Conservation (phyloP, 495 filamentous ascomycete genomes). For the Echria macrotheca region DNA sequence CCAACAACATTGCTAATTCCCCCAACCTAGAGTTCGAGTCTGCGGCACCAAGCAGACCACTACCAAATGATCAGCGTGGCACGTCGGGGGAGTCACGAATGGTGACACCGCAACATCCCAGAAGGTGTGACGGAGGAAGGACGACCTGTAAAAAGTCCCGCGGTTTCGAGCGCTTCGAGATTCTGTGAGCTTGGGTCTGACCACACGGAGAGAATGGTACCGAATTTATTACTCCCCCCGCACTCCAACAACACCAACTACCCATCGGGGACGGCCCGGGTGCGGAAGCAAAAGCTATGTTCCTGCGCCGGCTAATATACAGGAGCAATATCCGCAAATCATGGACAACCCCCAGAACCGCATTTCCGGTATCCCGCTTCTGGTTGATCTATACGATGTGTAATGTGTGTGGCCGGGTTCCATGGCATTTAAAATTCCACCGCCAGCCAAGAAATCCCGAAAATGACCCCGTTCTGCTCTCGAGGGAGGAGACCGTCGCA, state of each 20-base stretch:
- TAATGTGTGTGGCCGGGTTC: slow-evolving; percentile 1
- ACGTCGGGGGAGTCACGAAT: no score
- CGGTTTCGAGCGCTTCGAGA: background rate
- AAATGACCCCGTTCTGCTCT: background rate
- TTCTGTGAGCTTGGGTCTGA: background rate
- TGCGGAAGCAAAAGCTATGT: background rate
- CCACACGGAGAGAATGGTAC: background rate
- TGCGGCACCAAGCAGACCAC: no score
- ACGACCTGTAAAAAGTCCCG: no score
- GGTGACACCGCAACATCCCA: no score
- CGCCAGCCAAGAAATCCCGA: background rate
- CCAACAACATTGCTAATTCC: no score
- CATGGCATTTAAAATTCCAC: background rate
- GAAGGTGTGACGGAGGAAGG: no score
- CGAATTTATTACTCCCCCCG: background rate
- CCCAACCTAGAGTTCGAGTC: no score
- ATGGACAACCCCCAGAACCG: background rate
- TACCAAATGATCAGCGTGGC: no score
- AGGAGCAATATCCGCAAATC: slow-evolving; percentile 3
- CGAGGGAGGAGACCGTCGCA: no score
- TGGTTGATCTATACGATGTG: background rate
- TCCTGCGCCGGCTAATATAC: slow-evolving; percentile 12
- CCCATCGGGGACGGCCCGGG: background rate
- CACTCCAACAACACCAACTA: background rate
- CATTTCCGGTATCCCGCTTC: slow-evolving; percentile 1